These are phyloP conservation scores for Ustilago bromivora DNA, from an alignment of 1,284 basidiomycete species.

Conservation along the genomic window DNA sequence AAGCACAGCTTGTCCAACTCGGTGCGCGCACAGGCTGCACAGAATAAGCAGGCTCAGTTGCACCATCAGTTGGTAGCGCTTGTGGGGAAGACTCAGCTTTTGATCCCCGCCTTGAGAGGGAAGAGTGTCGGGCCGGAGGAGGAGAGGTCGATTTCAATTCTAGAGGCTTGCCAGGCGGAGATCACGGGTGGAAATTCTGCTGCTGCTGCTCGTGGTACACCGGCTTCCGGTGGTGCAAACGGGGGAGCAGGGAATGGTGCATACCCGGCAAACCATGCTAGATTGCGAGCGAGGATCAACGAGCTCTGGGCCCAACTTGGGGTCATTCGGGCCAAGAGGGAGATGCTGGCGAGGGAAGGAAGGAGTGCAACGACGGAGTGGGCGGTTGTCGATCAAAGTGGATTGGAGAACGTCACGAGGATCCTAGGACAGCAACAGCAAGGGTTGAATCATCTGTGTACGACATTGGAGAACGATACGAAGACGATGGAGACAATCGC, in stretches of 20 bases:
- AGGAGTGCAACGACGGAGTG: slow-evolving; percentile 58
- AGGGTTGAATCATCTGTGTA: slow-evolving; percentile 63
- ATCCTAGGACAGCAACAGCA: slow-evolving; percentile 65
- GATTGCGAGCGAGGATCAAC: slow-evolving; percentile 62
- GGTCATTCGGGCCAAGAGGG: slow-evolving; percentile 59
- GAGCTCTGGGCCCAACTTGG: slow-evolving; percentile 68
- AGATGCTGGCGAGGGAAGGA: slow-evolving; percentile 50
- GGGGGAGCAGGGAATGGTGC: background rate
- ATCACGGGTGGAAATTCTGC: slow-evolving; percentile 42
- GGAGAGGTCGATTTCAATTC: slow-evolving; percentile 51
- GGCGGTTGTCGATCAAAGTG: slow-evolving; percentile 66
- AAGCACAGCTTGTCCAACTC: slow-evolving; percentile 61
- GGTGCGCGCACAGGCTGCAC: slow-evolving; percentile 56
- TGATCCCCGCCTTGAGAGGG: slow-evolving; percentile 62
- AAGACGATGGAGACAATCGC: slow-evolving; percentile 64
- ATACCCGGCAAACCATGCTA: slow-evolving; percentile 25
- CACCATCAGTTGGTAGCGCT: slow-evolving; percentile 61
- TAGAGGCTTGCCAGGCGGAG: slow-evolving; percentile 66
- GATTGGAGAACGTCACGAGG: slow-evolving; percentile 58
- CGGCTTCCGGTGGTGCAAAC: background rate
- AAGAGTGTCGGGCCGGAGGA: slow-evolving; percentile 59
- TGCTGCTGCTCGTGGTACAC: slow-evolving; percentile 9
- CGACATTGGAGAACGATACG: slow-evolving; percentile 58
- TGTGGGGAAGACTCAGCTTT: slow-evolving; percentile 45
- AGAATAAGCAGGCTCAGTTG: slow-evolving; percentile 56